Percentiles rank a stretch among this genome's conserved stretches.
Conservation (phyloP, 768 basidiomycete genomes). For the Tulasnella sp. region DNA sequence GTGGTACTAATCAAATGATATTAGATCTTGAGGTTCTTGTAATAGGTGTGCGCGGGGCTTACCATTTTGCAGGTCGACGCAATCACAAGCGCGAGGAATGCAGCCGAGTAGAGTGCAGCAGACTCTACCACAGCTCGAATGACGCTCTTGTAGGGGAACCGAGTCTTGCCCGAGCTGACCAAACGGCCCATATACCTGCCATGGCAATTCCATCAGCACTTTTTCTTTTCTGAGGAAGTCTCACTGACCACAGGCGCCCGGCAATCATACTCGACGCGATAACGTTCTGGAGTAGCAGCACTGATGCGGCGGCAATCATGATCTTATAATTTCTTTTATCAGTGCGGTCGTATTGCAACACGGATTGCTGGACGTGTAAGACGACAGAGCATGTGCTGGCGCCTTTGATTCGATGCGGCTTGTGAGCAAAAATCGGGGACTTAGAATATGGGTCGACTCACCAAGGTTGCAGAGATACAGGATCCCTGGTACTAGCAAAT, state of each 20-base stretch:
- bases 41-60: background rate
- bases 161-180: background rate
- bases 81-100: background rate
- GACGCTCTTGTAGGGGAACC: background rate
- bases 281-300: background rate
- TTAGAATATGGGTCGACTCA: background rate
- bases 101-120: background rate
- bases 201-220: background rate
- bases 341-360: background rate
- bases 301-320: background rate
- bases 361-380: background rate
- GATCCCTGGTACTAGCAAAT: background rate
- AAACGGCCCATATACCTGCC: constrained; percentile 4
- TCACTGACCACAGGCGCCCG: background rate
- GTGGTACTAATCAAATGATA: background rate
- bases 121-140: constrained; percentile 6
- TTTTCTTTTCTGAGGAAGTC: background rate
- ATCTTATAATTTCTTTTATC: constrained; percentile 9
- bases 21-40: background rate
- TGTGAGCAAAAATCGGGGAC: background rate
- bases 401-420: background rate
- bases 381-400: background rate
- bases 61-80: background rate
- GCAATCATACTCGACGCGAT: background rate
- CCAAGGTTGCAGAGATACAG: background rate